Conservation (phyloP, 1,284 basidiomycete genomes). For the Xerocomus amazonicus region DNA sequence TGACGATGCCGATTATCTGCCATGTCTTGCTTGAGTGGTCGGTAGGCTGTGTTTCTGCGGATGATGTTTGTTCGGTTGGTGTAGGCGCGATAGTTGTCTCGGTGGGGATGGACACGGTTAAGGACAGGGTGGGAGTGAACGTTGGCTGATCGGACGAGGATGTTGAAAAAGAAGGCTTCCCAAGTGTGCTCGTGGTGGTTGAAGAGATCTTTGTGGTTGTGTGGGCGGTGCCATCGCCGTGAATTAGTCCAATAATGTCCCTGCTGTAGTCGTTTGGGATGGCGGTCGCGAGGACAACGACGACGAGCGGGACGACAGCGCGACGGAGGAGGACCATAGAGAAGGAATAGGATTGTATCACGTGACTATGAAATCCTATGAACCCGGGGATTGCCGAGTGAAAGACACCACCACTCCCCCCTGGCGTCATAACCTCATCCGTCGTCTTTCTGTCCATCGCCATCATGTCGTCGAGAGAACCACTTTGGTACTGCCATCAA, state of each 20-base stretch:
- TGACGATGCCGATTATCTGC: conserved; percentile 64
- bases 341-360: background rate
- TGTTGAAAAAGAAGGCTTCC: background rate
- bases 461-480: conserved; percentile 63
- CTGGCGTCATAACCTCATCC: background rate
- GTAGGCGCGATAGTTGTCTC: conserved; percentile 1
- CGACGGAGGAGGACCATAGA: background rate
- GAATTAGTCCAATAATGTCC: conserved; percentile 20
- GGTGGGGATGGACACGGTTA: background rate
- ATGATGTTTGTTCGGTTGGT: conserved; percentile 2
- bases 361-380: background rate
- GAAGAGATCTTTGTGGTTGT: background rate
- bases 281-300: background rate
- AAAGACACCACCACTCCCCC: background rate
- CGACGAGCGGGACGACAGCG: background rate
- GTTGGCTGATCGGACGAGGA: background rate
- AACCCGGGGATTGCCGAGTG: conserved; percentile 1
- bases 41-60: conserved; percentile 6
- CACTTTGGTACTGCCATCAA: conserved; percentile 77
- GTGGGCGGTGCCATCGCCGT: background rate
- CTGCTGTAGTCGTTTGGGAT: background rate
- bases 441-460: background rate
- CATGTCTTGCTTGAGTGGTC: conserved; percentile 39
- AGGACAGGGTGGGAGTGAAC: background rate
- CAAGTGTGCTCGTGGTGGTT: background rate